Evolutionary conservation across 176 grass and related monocot genomes (phyloP), one percentile per base, ranked within the genome.

Genomic region (Oryza glumipatula): DNA sequence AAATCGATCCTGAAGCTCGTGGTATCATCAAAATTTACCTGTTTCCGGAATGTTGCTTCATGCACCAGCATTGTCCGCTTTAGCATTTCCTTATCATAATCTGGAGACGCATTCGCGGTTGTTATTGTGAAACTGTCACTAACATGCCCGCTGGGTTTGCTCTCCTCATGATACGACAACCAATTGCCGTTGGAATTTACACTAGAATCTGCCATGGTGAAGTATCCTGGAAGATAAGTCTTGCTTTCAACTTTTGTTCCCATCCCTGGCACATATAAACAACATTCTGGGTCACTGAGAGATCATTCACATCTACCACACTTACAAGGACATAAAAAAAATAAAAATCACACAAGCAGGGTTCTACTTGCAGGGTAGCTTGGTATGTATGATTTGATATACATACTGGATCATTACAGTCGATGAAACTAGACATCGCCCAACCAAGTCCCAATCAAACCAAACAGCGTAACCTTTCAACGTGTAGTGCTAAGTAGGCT

Each of bases 61-160:
- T 98, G 92, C 65, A 84, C 77, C 78, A 98, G 90, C 86, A 98
- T 93, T 79, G 76, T 98, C 76, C 74, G 82, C 79, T 90, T 98
- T 67, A 98, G n/a, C 84, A 84, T 88, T 86, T 95, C 87, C 68
- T 93, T 89, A 23, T 89, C 86, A 33, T 86, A 85, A 51, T 81
- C 79, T 64, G 87, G 67, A 65, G 69, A 90, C 64, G 84, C 88
- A 80, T 91, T 86, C 21, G 72, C 54, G 11, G 86, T 76, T 74
- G 63, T 76, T 22, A 80, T 78, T 68, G 75, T 80, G 73, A 86
- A 89, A 65, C 68, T 85, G 48, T 88, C 83, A 77, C 64, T 76
- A 10, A 77, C 35, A 78, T 68, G 68, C 26, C 72, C 77, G 72
- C 56, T 89, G 35, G 76, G 74, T 48, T 67, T 89, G 9, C 85